These are phyloP conservation scores for Fomitopsis schrenkii DNA, from an alignment of 1,284 basidiomycete species.

Conservation along the genomic window DNA sequence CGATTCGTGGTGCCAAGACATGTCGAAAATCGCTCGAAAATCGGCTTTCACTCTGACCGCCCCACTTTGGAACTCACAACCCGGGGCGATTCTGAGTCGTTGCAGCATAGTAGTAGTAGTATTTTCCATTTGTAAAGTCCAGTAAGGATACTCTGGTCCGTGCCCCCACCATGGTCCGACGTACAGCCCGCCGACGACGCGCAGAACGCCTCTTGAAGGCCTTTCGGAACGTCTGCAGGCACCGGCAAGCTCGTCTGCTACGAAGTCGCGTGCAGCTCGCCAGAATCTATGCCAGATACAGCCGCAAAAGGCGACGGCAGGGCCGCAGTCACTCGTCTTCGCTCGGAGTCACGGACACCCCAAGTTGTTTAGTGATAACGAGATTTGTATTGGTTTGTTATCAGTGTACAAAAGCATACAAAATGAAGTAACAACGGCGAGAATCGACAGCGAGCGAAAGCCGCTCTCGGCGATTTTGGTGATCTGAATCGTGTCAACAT, in stretches of 20 bases:
- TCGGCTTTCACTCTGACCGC: neutral
- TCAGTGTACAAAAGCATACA: neutral
- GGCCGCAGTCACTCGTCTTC: too few relatives aligned
- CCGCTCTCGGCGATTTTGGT: neutral
- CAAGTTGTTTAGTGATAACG: neutral
- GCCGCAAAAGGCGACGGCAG: too few relatives aligned
- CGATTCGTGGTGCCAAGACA: neutral
- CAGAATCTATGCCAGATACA: neutral
- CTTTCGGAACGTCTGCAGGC: neutral
- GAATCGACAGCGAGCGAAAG: neutral
- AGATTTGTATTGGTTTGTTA: neutral
- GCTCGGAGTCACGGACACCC: too few relatives aligned
- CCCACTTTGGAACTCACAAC: neutral
- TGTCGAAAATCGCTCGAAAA: neutral
- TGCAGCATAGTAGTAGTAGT: neutral
- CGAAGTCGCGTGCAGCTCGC: neutral
- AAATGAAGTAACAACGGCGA: too few relatives aligned
- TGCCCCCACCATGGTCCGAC: neutral
- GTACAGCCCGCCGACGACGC: neutral
- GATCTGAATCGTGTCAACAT: constrained; percentile 12
- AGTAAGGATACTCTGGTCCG: neutral
- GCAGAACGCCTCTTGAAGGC: neutral
- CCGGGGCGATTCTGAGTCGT: neutral
- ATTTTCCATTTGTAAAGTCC: neutral
- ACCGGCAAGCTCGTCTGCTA: neutral